Evolutionary conservation across 768 basidiomycete species (phyloP).

Genomic region (Tylopilus balloui): DNA sequence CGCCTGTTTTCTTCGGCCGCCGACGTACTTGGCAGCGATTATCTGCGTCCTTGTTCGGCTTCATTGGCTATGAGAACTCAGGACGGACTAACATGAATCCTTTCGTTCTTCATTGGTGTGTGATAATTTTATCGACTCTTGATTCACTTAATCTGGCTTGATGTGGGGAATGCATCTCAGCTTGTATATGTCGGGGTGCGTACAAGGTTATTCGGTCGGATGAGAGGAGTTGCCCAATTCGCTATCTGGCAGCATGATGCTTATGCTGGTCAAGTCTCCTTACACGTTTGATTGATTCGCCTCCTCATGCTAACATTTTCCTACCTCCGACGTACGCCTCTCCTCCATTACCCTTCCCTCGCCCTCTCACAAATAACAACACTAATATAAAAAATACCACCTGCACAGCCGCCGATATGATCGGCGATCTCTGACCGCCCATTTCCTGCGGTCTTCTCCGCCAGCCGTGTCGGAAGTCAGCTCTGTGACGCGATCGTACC

Average conservation of each 20-base stretch:
- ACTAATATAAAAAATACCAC: neutral
- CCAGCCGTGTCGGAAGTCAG: constrained; percentile 57
- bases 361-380: neutral
- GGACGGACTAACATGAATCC: constrained; percentile 62
- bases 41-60: constrained; percentile 60
- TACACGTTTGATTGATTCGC: neutral
- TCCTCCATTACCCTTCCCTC: neutral
- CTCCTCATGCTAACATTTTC: neutral
- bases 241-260: constrained; percentile 29
- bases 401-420: constrained; percentile 51
- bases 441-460: constrained; percentile 61
- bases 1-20: neutral
- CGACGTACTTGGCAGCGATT: constrained; percentile 31
- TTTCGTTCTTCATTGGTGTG: constrained; percentile 48
- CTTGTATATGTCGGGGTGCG: constrained; percentile 61
- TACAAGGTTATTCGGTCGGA: constrained; percentile 20
- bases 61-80: constrained; percentile 59
- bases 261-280: neutral
- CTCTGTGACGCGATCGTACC: constrained; percentile 55
- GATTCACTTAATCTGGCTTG: neutral
- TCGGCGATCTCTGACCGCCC: constrained; percentile 64
- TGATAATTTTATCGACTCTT: neutral
- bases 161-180: constrained; percentile 45
- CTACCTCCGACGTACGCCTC: neutral
- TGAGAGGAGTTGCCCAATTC: constrained; percentile 17